Evolutionary conservation across 1,139 yeast genomes (phyloP).

Genomic region (Sugiyamaella grinbergsii): DNA sequence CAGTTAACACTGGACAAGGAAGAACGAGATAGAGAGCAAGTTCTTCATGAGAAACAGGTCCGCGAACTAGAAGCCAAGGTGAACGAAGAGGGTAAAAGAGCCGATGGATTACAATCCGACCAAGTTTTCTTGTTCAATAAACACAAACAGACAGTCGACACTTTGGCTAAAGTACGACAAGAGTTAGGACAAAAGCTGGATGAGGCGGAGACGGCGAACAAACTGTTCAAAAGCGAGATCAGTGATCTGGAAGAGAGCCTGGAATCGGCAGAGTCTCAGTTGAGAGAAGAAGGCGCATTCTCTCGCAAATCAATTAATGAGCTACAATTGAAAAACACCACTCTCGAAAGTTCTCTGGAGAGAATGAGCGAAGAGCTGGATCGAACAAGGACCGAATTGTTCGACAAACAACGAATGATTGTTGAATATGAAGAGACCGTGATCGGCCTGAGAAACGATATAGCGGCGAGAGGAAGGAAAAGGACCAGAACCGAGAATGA

Average conservation of each 20-base stretch:
- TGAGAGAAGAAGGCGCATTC: conserved; percentile 23
- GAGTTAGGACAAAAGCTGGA: conserved; percentile 34
- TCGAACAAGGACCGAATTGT: conserved; percentile 25
- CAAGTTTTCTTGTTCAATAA: conserved; percentile 48
- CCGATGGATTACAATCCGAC: conserved; percentile 45
- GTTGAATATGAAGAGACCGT: conserved; percentile 43
- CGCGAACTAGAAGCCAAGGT: conserved; percentile 40
- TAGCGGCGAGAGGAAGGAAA: conserved; percentile 7
- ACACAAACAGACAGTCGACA: conserved; percentile 41
- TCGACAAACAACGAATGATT: conserved; percentile 40
- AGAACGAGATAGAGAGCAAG: conserved; percentile 40
- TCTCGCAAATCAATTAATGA: conserved; percentile 23
- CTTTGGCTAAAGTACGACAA: conserved; percentile 39
- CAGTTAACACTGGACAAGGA: conserved; percentile 40
- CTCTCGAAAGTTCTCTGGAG: conserved; percentile 23
- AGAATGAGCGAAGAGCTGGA: conserved; percentile 28
- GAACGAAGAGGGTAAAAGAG: conserved; percentile 39
- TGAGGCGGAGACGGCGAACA: conserved; percentile 31
- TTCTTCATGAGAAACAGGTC: conserved; percentile 41
- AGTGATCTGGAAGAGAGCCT: conserved; percentile 23
- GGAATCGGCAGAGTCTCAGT: conserved; percentile 27
- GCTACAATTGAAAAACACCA: conserved; percentile 25
- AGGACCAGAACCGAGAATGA: conserved; percentile 24
- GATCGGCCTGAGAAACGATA: conserved; percentile 18
- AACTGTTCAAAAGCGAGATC: conserved; percentile 23